Base-by-base conservation (phyloP, 768 basidiomycete genomes). In the Rhizopogon roseolus region DNA sequence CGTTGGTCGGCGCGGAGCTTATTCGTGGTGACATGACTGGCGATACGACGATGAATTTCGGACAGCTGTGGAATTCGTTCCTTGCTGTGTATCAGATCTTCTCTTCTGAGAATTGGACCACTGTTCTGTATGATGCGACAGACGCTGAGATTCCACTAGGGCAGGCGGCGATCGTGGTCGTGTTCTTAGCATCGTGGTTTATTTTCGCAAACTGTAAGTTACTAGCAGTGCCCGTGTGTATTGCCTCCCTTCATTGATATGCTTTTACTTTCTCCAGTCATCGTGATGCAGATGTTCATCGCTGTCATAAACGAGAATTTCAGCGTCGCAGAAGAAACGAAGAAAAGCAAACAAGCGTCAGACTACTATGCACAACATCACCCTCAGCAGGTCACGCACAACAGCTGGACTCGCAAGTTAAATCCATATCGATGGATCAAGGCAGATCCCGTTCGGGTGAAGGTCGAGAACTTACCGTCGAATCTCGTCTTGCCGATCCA, bases 261-360 rank as follows among this genome's bases (percentile, higher is more conserved):
- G 32, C 39, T 34, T 29, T 27, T 55, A 27, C 45, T 58, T 38
- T 53, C 37, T 7, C 40, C 54, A 95, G 94, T 93, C 75, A 91
- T 96, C 62, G 78, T 96, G 8, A 67, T 96, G 46, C 93, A 96
- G 65, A 88, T 98, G 86, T 97, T 98, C 74, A 91, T 98, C 62
- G 96, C 96, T 34, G 93, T 96, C 42, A 93, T 97, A 76, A 91
- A 94, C 63, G 93, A 95, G 75, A 96, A 95, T 69, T 98, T 98
- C 62, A 78, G 86, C 22, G 84, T 97, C 5, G 93, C 93, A 0
- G 96, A 98, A 63, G 92, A 95, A 64, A 80, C 84, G 27, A 98
- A 98, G 74, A 83, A 86, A 50, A 79, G 80, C 14, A 79, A 87
- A 57, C 96, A 97, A 68, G 84, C 87, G 5, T 81, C 82, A 6